Base-by-base conservation (phyloP, 2,329 filamentous ascomycete species). In the Claviceps sp. region DNA sequence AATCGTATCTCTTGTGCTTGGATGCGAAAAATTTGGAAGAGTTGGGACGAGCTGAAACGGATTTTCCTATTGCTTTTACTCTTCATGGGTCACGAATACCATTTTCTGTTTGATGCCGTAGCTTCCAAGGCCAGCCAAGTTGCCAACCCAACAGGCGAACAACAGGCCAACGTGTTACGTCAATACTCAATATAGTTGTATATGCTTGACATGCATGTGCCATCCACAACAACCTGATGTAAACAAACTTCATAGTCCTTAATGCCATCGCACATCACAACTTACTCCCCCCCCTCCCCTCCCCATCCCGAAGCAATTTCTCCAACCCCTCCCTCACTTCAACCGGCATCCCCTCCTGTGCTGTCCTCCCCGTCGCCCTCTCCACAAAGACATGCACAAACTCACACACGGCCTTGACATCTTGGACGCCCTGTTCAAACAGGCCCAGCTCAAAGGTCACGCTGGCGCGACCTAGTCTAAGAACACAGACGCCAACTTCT, bases 341-440 rank as follows among this genome's bases (percentile, higher is more conserved):
- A 7, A 70, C 61, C 46, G 72, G 73, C 79, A 93, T 88, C 6
- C 84, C 87, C 24, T 73, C 70, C 30, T 71, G 67, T 24, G 74
- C 77, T n/a, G 88, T 87, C 54, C 82, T 78, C 57, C 84, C 81
- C 16, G 79, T 85, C 40, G 76, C 75, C 49, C 87, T 76, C 54
- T 90, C 81, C n/a, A 94, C 86, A 70, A 91, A 95, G 11, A 95
- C 88, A 64, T 95, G 90, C 14, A 89, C 77, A 63, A 93, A 89
- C 59, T 86, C 85, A 1, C 89, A 89, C 1, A 95, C 89, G 11
- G 89, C 88, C 63, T 85, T 88, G 9, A 93, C 87, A 20, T 77
- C 72, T 1, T 87, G 81, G 2, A 82, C 71, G 0, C 84, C 87
- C 54, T 79, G 75, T 63, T 88, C 83, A 61, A 96, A 97, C 1